Conservation (phyloP, 2,329 filamentous ascomycete genomes). For the Esteya vermicola region DNA sequence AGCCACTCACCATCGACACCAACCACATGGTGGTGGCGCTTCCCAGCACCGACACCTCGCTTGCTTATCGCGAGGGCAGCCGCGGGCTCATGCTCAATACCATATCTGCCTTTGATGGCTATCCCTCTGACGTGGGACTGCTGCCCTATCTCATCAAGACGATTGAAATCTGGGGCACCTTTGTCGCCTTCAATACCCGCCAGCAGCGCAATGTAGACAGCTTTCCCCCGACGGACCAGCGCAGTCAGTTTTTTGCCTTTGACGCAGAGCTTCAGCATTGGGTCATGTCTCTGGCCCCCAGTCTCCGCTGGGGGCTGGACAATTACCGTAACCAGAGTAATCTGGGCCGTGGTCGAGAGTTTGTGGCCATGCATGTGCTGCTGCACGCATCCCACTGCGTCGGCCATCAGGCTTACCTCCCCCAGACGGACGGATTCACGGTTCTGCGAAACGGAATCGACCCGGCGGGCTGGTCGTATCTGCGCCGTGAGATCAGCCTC, state of each 20-base stretch:
- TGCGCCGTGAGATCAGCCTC: constrained; percentile 9
- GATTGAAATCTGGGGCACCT: constrained; percentile 8
- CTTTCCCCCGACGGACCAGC: constrained; percentile 7
- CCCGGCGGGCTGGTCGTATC: constrained; percentile 12
- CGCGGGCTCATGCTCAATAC: constrained; percentile 7
- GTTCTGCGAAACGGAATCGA: constrained; percentile 11
- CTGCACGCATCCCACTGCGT: constrained; percentile 11
- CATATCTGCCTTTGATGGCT: constrained; percentile 2
- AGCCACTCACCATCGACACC: constrained; percentile 6
- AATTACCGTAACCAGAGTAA: constrained; percentile 8
- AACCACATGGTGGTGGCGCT: constrained; percentile 7
- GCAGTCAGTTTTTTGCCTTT: constrained; percentile 3
- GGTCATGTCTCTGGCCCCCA: constrained; percentile 6
- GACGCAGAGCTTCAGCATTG: constrained; percentile 6
- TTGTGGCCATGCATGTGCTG: constrained; percentile 13
- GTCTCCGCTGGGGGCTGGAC: constrained; percentile 8
- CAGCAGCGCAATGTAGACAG: constrained; percentile 6
- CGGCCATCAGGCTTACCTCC: constrained; percentile 14
- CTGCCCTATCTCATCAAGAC: constrained; percentile 11
- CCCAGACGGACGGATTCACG: constrained; percentile 10
- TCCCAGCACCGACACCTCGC: constrained; percentile 8
- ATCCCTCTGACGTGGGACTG: constrained; percentile 10
- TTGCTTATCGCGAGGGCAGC: constrained; percentile 9
- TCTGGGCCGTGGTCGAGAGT: constrained; percentile 9
- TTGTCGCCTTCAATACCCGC: constrained; percentile 7